Conservation (phyloP, 2,329 filamentous ascomycete species). For the Beauveria sp. region DNA sequence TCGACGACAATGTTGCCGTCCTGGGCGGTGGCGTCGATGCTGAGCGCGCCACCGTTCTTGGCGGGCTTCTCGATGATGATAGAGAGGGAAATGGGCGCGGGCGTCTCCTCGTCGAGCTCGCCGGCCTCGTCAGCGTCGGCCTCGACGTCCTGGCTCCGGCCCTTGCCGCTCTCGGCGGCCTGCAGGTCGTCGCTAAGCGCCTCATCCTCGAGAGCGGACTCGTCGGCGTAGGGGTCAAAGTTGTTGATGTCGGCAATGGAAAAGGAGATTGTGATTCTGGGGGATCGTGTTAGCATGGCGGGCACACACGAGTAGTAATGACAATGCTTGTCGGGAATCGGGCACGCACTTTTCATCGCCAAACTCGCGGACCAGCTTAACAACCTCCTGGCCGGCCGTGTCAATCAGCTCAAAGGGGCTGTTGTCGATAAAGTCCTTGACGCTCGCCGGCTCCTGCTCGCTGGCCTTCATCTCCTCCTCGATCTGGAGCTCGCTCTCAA, state of each 20-base stretch:
- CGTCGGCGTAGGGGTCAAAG: slow-evolving; percentile 31
- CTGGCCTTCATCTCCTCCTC: slow-evolving; percentile 73
- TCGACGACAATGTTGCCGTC: slow-evolving; percentile 83
- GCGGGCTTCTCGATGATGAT: slow-evolving; percentile 82
- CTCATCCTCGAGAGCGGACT: slow-evolving; percentile 32
- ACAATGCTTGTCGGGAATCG: background rate
- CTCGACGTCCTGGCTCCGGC: slow-evolving; percentile 44
- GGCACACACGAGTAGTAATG: too few species aligned
- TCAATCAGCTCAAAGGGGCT: slow-evolving; percentile 79
- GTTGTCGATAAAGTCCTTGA: slow-evolving; percentile 85
- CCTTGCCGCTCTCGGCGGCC: slow-evolving; percentile 40
- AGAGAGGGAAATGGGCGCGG: slow-evolving; percentile 75
- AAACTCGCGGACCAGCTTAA: slow-evolving; percentile 73
- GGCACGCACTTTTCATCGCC: slow-evolving; percentile 74
- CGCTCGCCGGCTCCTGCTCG: slow-evolving; percentile 63
- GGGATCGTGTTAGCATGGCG: background rate
- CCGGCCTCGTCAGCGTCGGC: slow-evolving; percentile 38
- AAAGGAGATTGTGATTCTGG: slow-evolving; percentile 36
- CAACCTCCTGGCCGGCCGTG: slow-evolving; percentile 75
- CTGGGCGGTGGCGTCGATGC: slow-evolving; percentile 78
- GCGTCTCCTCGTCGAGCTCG: slow-evolving; percentile 39
- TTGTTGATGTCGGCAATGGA: slow-evolving; percentile 34
- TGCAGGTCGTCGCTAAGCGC: slow-evolving; percentile 36
- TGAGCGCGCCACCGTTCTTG: slow-evolving; percentile 63
- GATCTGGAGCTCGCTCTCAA: slow-evolving; percentile 74